Base-by-base conservation (phyloP, 352 stramenopile genomes). In the Globisporangium camurandrum region DNA sequence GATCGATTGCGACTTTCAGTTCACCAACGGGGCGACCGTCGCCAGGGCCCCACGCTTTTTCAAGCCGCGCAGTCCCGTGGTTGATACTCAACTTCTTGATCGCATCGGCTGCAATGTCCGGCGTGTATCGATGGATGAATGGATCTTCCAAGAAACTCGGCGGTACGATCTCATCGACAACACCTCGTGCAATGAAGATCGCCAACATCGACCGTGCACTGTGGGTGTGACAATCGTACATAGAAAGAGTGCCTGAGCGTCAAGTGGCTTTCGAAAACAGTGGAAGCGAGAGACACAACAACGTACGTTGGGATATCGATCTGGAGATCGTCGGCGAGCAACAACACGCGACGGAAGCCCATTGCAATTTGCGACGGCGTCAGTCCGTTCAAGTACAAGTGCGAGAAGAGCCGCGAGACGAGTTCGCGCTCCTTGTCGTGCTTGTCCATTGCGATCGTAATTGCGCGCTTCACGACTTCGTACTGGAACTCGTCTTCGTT, bases 111-210 rank as follows among this genome's bases (percentile, higher is more conserved):
- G 98, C 90, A n/a, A 99, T 96, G 42, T 89, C 74, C 33, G 96
- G 91, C 16, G 93, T 93, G 50, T 98, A 95, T 33, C 82, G 77
- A 51, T 86, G 67, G 57, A 98, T 95, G 63, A 98, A 95, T 30
- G 93, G 87, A 56, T 99, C 95, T 49, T 95, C 95, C 12, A 99
- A 64, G 60, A 98, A 99, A 36, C 93, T 97, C 19, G 97, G 97
- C 31, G 97, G 93, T 12, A 99, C 61, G 30, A 99, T 96, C 64
- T 99, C 97, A 61, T 99, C 97, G 33, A 98, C 95, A 10, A 99
- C 95, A 5, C 96, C 96, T 22, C 97, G 88, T 4, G 97, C 97
- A 27, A 98, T 73, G 74, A 99, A 99, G 57, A 95, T 97, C 33
- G 92, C 84, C 26, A 98, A 74, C 80, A 98, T 97, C 39, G 78